Evolutionary conservation across 2,329 filamentous ascomycete species (phyloP), one percentile per base, ranked within the genome.

Genomic region (Aureobasidium vineae): DNA sequence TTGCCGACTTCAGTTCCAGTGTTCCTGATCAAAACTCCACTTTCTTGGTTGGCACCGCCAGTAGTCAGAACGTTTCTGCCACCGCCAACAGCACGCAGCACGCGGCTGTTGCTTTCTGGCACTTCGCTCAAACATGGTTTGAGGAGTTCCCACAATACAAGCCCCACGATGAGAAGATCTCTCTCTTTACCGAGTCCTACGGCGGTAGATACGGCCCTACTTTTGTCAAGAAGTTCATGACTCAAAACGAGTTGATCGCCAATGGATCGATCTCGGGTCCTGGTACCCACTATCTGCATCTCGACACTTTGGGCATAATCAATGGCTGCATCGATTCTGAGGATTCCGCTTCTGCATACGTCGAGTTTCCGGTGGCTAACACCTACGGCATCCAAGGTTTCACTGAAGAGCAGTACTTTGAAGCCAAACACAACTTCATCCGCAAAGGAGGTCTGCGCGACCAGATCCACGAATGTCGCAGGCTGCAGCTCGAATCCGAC

Each of bases 171-270:
- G 72, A 75, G 65, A 70, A 71, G 6, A 81, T 91, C 63, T 87
- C 87, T 70, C 77, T 91, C 5, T 90, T 89, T 68, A 83, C 87
- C 0, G 88, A 91, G 74, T 88, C 86, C 71, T 91, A 91, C 73
- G 89, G 89, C 21, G 81, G 82, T 50, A 82, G 41, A 70, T 73
- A 73, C 28, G 73, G 74, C 2, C 82, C 83, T 8, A 77, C 81
- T 23, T 86, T 87, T 75, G 85, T 80, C 75, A 79, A 81, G 65
- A 82, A 85, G 73, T 87, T 87, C 73, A 79, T 84, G 63, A 77
- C 85, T 26, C 82, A 87, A 70, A 87, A 87, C 68, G 73, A 81
- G 59, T 77, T 80, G 65, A 86, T 87, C 69, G 71, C 77, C 52
- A 83, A 83, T 40, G 83, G 83, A 5, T 70, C 71, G 1, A 70